Base-by-base conservation (phyloP, 257 asterid genomes). In the Paraleonurus japonicus region DNA sequence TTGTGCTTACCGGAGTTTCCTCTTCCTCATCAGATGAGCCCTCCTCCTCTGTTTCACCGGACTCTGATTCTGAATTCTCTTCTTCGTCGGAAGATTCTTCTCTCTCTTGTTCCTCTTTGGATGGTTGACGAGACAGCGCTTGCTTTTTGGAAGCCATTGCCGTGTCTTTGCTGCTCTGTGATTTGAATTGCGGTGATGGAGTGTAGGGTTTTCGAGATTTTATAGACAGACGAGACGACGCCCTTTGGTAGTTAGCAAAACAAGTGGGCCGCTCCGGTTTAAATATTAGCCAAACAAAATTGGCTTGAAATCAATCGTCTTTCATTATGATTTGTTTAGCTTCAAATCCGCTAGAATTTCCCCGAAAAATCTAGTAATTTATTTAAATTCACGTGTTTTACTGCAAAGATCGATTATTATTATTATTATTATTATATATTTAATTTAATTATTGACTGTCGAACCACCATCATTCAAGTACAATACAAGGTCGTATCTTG, bases 81-180 rank as follows among this genome's bases (percentile, higher is more conserved):
- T 72, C 55, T 15, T 37, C 72, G 3, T 2, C 45, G 6, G 70
- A 48, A 13, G 27, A 67, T 35, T 70, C 28, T 35, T 69, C 70
- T 2, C 51, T 66, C 16, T 75, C 80, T 5, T 67, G 72, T 20
- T 57, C 66, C 23, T 79, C 71, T n/a, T 61, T 54, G 17, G 78
- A 17, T 19, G 80, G 69, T 26, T 67, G 70, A 41, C 39, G 69
- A 35, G 73, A 23, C 26, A 51, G 59, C 17, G 39, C 11, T 4
- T 12, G 65, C n/a, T 65, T 7, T 55, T 67, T 59, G 76, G 79
- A 74, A 27, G 84, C 84, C 84, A 76, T 76, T 0, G 47, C 19
- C 8, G 13, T 37, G 45, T 11, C 15, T 22, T 15, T 48, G 15
- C 63, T 13, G n/a, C 9, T 24, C 5, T 9, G 61, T 22, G 67